Percentiles rank a stretch among this genome's conserved stretches.
phyloP scores from a whole-genome alignment of 257 asterid species.

The Datura wrightii region DNA sequence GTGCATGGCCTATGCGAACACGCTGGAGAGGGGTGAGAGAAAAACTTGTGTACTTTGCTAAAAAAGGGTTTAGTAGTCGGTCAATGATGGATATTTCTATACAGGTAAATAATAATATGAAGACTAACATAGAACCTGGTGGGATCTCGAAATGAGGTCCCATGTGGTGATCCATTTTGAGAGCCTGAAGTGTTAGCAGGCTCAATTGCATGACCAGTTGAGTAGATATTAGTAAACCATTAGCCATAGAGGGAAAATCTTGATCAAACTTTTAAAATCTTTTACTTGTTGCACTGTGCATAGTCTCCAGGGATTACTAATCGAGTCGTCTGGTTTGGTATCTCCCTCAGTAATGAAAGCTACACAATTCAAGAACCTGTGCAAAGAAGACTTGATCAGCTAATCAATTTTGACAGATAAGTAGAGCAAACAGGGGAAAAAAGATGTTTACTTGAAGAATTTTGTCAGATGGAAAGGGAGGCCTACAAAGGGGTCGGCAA shows the following conservation, averaged over 20 bases:
- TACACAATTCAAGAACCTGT: too few species aligned
- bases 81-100: conserved; percentile 56
- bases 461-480: background rate
- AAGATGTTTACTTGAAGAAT: conserved; percentile 30
- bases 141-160: too few species aligned
- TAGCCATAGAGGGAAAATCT: conserved; percentile 64
- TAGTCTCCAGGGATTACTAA: background rate
- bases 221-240: conserved; percentile 60
- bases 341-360: too few species aligned
- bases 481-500: too few species aligned
- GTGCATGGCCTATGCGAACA: conserved; percentile 60
- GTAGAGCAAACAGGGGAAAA: conserved; percentile 32
- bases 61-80: conserved; percentile 50
- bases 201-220: conserved; percentile 57
- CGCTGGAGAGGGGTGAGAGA: conserved; percentile 65
- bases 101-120: conserved; percentile 59
- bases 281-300: conserved; percentile 65
- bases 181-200: conserved; percentile 46
- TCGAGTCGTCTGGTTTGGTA: too few species aligned
- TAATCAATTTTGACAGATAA: background rate
- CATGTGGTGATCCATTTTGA: too few species aligned
- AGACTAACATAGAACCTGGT: conserved; percentile 42
- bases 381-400: too few species aligned
- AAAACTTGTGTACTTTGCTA: conserved; percentile 44
- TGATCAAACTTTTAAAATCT: conserved; percentile 60